A percentile compares a stretch with the other conserved stretches of the same genome.
Evolutionary conservation across 2,329 filamentous ascomycete genomes (phyloP).

Genomic region (Fusarium nematophilum): DNA sequence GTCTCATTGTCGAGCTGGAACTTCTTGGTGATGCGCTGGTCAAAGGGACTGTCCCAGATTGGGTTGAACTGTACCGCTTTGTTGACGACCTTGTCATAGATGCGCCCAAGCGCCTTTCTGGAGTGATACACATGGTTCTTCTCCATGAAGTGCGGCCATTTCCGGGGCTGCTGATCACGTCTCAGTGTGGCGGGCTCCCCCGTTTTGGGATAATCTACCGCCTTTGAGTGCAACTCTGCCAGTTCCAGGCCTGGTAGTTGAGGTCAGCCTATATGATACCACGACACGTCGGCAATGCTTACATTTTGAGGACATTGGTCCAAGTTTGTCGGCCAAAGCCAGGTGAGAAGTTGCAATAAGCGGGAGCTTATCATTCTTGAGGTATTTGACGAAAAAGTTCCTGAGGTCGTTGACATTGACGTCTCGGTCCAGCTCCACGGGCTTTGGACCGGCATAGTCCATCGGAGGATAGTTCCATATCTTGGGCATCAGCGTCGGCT

Average conservation of each 20-base stretch:
- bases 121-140: slow-evolving; percentile 75
- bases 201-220: slow-evolving; percentile 95
- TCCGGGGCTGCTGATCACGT: slow-evolving; percentile 66
- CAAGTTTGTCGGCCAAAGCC: slow-evolving; percentile 76
- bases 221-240: slow-evolving; percentile 85
- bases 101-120: slow-evolving; percentile 76
- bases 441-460: slow-evolving; percentile 73
- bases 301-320: slow-evolving; percentile 78
- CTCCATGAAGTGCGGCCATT: slow-evolving; percentile 91
- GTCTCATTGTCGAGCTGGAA: slow-evolving; percentile 67
- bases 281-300: slow-evolving; percentile 46
- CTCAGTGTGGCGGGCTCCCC: slow-evolving; percentile 80
- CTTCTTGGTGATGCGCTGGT: slow-evolving; percentile 75
- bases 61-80: slow-evolving; percentile 75
- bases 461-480: slow-evolving; percentile 81
- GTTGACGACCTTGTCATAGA: slow-evolving; percentile 79
- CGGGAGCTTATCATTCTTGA: slow-evolving; percentile 88
- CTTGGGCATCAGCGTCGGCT: slow-evolving; percentile 75
- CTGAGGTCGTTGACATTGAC: slow-evolving; percentile 80
- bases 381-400: slow-evolving; percentile 89
- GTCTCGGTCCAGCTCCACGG: slow-evolving; percentile 65
- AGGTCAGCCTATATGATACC: not conserved
- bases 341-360: slow-evolving; percentile 86
- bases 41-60: slow-evolving; percentile 78
- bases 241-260: slow-evolving; percentile 68